Percentiles rank a stretch among this genome's conserved stretches.
Conservation (phyloP, 2,329 filamentous ascomycete genomes). For the Westerdykella aurantiaca region DNA sequence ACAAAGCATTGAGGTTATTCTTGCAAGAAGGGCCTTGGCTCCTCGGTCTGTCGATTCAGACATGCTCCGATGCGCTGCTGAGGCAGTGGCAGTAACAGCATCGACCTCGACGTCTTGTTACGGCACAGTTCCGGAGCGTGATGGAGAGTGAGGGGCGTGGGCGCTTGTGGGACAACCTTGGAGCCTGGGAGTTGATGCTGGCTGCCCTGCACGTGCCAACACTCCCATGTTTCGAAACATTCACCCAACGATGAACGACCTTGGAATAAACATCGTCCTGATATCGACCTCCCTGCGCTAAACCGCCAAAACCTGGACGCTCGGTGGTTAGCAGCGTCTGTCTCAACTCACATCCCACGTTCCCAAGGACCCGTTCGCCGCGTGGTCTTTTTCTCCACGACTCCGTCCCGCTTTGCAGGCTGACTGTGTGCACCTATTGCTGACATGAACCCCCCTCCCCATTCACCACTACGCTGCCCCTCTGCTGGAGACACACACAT, state of each 20-base stretch:
- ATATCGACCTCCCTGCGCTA: too few species aligned
- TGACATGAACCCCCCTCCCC: constrained; percentile 1
- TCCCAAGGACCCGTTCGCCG: too few species aligned
- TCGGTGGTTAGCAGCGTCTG: too few species aligned
- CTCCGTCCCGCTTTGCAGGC: too few species aligned
- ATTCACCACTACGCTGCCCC: background rate
- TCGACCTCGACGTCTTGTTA: background rate
- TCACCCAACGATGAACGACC: background rate
- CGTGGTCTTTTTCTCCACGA: too few species aligned
- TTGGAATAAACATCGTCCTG: too few species aligned
- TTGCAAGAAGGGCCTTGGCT: constrained; percentile 2
- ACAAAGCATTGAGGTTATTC: constrained; percentile 6
- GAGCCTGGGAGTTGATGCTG: background rate
- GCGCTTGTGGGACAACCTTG: too few species aligned
- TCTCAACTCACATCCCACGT: too few species aligned
- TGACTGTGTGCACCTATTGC: too few species aligned
- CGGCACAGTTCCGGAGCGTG: too few species aligned
- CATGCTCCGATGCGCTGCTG: constrained; percentile 1
- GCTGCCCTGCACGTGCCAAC: background rate
- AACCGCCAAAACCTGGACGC: too few species aligned
- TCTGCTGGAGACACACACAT: constrained; percentile 1
- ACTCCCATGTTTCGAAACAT: constrained; percentile 2
- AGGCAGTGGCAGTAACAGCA: constrained; percentile 4
- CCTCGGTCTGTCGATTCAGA: constrained; percentile 3
- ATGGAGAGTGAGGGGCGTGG: too few species aligned